phyloP scores from a whole-genome alignment of 106 monocot species.

The Apostasia ramifera region DNA sequence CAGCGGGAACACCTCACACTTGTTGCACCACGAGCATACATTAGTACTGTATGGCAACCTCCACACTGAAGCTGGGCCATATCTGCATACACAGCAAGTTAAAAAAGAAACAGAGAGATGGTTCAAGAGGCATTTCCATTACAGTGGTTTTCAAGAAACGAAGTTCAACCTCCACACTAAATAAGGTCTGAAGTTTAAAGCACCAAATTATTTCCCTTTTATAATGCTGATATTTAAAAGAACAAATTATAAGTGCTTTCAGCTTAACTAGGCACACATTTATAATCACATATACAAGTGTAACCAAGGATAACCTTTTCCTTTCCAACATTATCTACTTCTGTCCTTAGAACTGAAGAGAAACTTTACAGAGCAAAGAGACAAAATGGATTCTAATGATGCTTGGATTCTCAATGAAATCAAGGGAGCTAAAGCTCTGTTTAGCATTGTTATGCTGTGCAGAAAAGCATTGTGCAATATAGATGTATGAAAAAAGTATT shows the following conservation, averaged over 20 bases:
- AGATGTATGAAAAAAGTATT: background rate
- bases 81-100: conserved; percentile 18
- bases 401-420: background rate
- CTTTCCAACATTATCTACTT: no score
- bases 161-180: background rate
- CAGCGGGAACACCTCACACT: conserved; percentile 60
- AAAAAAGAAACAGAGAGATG: background rate
- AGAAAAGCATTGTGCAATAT: background rate
- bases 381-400: background rate
- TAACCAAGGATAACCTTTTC: no score
- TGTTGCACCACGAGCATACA: conserved; percentile 54
- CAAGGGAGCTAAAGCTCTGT: background rate
- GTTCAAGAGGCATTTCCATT: no score
- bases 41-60: conserved; percentile 46
- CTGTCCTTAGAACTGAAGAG: no score
- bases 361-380: no score
- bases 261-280: no score
- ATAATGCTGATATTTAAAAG: background rate
- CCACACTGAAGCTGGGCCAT: conserved; percentile 54
- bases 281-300: no score
- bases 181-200: background rate
- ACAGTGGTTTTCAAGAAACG: background rate
- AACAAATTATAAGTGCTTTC: background rate
- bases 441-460: background rate
- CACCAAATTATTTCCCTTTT: background rate